Evolutionary conservation across 2,329 filamentous ascomycete genomes (phyloP).

Genomic region (Aspergillus novoparasiticus): DNA sequence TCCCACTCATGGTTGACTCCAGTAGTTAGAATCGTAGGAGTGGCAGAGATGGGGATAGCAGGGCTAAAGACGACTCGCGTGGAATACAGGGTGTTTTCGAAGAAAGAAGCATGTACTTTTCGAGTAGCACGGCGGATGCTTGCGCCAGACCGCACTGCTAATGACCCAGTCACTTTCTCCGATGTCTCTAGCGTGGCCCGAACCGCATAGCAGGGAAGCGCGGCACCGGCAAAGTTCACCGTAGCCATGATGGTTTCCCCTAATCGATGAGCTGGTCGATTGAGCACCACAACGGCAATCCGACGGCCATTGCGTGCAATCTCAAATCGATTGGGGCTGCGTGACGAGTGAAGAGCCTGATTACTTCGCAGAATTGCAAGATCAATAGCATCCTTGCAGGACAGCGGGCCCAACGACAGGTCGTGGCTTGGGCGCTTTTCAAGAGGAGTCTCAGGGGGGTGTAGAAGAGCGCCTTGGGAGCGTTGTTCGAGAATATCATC

Average conservation of each 20-base stretch:
- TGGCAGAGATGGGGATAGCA: conserved; percentile 79
- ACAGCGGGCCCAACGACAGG: conserved; percentile 53
- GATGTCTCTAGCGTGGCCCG: conserved; percentile 82
- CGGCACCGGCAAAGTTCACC: conserved; percentile 77
- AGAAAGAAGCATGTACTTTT: conserved; percentile 74
- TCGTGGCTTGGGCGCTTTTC: conserved; percentile 60
- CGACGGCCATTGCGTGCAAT: conserved; percentile 88
- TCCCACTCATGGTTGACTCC: conserved; percentile 88
- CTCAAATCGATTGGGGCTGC: conserved; percentile 90
- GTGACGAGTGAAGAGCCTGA: conserved; percentile 65
- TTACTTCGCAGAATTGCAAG: conserved; percentile 85
- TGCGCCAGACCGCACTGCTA: conserved; percentile 81
- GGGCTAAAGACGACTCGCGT: conserved; percentile 78
- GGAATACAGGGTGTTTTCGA: conserved; percentile 81
- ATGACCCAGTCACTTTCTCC: conserved; percentile 76
- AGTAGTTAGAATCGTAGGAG: conserved; percentile 89
- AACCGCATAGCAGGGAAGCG: conserved; percentile 82
- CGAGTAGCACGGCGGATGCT: conserved; percentile 86
- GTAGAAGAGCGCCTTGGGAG: conserved; percentile 55
- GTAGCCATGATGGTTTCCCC: conserved; percentile 84
- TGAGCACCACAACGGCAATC: conserved; percentile 88
- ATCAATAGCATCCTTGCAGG: conserved; percentile 84
- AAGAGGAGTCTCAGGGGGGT: conserved; percentile 72
- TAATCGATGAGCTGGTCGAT: conserved; percentile 82
- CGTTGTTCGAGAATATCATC: conserved; percentile 69